Base-by-base conservation (phyloP, 2,329 filamentous ascomycete species). In the Pseudogymnoascus sp. region DNA sequence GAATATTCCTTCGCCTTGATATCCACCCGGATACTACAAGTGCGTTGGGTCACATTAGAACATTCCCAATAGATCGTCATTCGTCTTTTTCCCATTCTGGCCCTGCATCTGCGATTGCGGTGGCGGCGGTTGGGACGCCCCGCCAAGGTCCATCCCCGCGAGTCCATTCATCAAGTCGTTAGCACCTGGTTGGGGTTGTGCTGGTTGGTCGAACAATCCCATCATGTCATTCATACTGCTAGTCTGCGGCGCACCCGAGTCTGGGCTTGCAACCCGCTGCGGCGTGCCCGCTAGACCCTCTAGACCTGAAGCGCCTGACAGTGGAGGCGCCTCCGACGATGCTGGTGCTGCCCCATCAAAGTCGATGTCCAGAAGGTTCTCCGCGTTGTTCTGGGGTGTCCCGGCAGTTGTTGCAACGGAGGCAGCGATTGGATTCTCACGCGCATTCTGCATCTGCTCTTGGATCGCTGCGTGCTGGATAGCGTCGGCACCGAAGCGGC, bases 401-500 rank as follows among this genome's bases (percentile, higher is more conserved):
- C 78, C 73, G 61, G 84, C 82, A 0, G 84, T 84, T 0, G 86
- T 85, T 0, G 85, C 85, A 1, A 89, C 89, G 0, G 89, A 88
- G 0, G 91, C 92, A 0, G 92, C 92, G 66, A 97, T 90, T 1
- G 94, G 92, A 72, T 97, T 96, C 67, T 97, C 94, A 63, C 85
- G 88, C 0, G 90, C 89, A 68, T 96, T 90, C 74, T 97, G 85
- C 65, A 89, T 83, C 77, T 96, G 91, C 76, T 99, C 94, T 77
- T 96, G 92, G 71, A 99, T 96, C 62, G 94, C 94, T 57, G 92
- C 92, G 66, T 88, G 87, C 74, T 97, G 94, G 69, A 99, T 90
- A 62, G 90, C 91, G 73, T 96, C 92, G 56, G 94, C 92, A 35
- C 92, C 94, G 67, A 90, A 96, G 45, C 92, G 86, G 39, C 94